phyloP scores from a whole-genome alignment of 495 filamentous ascomycete genomes.

The Tuber aestivum region DNA sequence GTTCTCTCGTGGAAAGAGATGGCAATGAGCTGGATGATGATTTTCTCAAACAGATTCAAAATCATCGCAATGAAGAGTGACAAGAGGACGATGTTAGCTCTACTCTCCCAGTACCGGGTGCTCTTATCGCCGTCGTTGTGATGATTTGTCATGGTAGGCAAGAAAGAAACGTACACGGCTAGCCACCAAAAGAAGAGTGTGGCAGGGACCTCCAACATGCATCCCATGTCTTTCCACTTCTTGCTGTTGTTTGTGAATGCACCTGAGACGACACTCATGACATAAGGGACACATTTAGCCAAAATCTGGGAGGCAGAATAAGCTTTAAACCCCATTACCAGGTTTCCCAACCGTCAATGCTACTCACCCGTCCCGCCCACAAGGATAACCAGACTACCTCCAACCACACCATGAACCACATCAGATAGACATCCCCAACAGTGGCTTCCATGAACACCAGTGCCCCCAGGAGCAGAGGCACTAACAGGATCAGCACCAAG shows the following conservation, averaged over 20 bases:
- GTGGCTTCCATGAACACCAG: slow-evolving; percentile 59
- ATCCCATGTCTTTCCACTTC: slow-evolving; percentile 89
- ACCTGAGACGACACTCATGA: slow-evolving; percentile 61
- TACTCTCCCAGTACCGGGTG: slow-evolving; percentile 62
- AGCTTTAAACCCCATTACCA: not conserved
- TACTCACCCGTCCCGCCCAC: slow-evolving; percentile 67
- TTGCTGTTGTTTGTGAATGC: slow-evolving; percentile 75
- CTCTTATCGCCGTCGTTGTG: slow-evolving; percentile 55
- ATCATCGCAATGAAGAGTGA: slow-evolving; percentile 70
- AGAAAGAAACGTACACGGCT: slow-evolving; percentile 66
- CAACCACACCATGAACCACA: slow-evolving; percentile 95
- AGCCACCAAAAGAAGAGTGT: slow-evolving; percentile 93
- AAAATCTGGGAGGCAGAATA: slow-evolving; percentile 51
- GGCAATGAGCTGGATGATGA: slow-evolving; percentile 91
- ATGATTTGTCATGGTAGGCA: slow-evolving; percentile 69
- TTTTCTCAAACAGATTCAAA: slow-evolving; percentile 85
- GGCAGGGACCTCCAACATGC: slow-evolving; percentile 75
- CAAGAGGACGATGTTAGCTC: slow-evolving; percentile 81
- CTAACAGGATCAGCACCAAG: slow-evolving; percentile 62
- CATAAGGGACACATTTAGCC: slow-evolving; percentile 65
- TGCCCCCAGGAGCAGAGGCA: slow-evolving; percentile 73
- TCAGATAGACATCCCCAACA: slow-evolving; percentile 66
- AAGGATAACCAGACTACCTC: slow-evolving; percentile 88
- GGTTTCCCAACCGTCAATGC: not conserved
- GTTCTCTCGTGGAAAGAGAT: slow-evolving; percentile 87